phyloP scores from a whole-genome alignment of 1,139 yeast genomes.

The Blastobotrys elegans region DNA sequence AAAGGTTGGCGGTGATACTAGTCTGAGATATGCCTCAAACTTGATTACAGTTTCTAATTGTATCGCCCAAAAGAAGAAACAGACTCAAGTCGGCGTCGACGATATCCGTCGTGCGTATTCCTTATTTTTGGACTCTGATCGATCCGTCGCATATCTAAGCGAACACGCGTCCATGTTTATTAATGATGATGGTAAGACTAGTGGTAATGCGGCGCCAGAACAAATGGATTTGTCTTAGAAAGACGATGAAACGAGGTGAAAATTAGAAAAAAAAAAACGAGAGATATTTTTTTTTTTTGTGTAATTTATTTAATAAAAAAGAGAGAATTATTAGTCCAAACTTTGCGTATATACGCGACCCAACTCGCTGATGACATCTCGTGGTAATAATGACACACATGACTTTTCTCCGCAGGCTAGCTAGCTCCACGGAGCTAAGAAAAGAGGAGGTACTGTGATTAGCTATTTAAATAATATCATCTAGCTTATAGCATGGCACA shows the following conservation, averaged over 20 bases:
- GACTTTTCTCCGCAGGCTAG: no score
- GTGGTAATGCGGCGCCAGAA: slow-evolving; percentile 6
- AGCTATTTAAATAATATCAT: no score
- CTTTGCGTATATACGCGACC: no score
- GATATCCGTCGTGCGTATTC: slow-evolving; percentile 87
- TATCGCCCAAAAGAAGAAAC: slow-evolving; percentile 76
- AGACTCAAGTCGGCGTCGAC: slow-evolving; percentile 61
- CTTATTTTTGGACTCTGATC: slow-evolving; percentile 78
- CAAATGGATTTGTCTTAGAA: slow-evolving; percentile 15
- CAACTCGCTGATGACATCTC: no score
- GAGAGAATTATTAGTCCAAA: no score
- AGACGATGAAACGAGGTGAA: neutral
- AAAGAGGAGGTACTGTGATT: no score
- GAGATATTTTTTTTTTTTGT: neutral
- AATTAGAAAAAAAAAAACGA: neutral
- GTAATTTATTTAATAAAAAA: slow-evolving; percentile 2
- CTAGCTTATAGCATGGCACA: no score
- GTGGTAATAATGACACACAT: no score
- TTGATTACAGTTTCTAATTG: slow-evolving; percentile 85
- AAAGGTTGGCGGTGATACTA: slow-evolving; percentile 88
- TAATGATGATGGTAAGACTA: slow-evolving; percentile 19
- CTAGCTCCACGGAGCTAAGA: no score
- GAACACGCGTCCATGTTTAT: slow-evolving; percentile 26
- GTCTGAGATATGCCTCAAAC: slow-evolving; percentile 89
- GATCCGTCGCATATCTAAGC: slow-evolving; percentile 55